Evolutionary conservation across 352 stramenopile species (phyloP).

Genomic region (Globisporangium cystogenes): DNA sequence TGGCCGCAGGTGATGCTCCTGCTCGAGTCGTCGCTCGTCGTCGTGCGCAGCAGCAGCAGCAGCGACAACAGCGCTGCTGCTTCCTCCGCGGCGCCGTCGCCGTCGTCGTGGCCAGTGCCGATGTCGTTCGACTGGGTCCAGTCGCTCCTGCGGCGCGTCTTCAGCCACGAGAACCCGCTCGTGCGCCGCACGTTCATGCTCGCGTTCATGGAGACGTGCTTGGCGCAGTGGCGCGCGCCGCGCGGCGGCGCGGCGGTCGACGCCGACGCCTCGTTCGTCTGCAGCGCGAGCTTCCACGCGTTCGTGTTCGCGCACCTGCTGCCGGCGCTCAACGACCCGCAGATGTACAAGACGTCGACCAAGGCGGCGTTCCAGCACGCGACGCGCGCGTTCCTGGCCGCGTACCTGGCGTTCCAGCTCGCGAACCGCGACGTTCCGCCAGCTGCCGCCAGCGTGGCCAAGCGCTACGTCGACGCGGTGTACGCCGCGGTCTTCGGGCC

Average conservation of each 20-base stretch:
- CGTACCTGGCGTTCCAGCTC: constrained; percentile 29
- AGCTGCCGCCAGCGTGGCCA: constrained; percentile 6
- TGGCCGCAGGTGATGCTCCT: constrained; percentile 67
- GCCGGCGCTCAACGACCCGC: constrained; percentile 52
- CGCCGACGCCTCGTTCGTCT: constrained; percentile 27
- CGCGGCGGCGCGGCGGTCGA: constrained; percentile 11
- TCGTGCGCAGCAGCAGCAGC: not conserved
- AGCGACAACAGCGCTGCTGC: not conserved
- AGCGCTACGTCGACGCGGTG: constrained; percentile 25
- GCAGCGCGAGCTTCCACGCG: constrained; percentile 29
- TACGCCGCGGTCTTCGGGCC: constrained; percentile 52
- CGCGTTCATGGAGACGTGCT: constrained; percentile 52
- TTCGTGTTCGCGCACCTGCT: constrained; percentile 59
- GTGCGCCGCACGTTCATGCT: constrained; percentile 70
- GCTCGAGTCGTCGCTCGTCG: constrained; percentile 34
- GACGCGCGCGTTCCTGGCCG: constrained; percentile 28
- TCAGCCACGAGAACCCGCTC: constrained; percentile 70
- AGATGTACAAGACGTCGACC: constrained; percentile 69
- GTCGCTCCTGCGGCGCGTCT: constrained; percentile 62
- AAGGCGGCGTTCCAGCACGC: constrained; percentile 30
- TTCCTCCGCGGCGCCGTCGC: not conserved
- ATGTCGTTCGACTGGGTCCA: constrained; percentile 77
- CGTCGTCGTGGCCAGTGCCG: constrained; percentile 34
- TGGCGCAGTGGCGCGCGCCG: constrained; percentile 18
- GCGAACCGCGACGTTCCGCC: not conserved